Conservation (phyloP, 163 green algal genomes). For the Scenedesmus sp. region DNA sequence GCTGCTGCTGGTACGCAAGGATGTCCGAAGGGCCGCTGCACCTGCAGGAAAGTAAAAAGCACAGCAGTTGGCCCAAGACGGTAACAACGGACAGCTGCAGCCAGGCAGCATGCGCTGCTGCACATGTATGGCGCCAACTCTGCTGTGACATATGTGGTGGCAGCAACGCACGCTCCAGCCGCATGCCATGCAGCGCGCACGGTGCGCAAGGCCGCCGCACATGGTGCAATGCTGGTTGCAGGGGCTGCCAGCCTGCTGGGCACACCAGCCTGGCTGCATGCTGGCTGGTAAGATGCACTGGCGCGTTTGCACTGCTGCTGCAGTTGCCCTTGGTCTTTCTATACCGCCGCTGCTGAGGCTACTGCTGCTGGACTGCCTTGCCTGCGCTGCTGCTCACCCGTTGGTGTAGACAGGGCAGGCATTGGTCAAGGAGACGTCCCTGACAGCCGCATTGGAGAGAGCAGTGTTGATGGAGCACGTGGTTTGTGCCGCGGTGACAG, state of each 20-base stretch:
- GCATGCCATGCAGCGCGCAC: too few species aligned
- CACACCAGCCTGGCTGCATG: too few species aligned
- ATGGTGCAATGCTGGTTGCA: too few species aligned
- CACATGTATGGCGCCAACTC: too few species aligned
- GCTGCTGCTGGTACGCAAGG: neutral
- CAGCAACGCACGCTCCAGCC: too few species aligned
- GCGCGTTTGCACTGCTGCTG: neutral
- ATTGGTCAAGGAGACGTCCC: neutral
- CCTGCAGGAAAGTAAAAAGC: neutral
- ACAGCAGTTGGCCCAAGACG: neutral
- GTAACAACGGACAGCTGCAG: neutral
- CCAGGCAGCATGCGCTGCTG: too few species aligned
- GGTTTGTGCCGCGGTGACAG: neutral
- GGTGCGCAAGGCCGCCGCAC: too few species aligned
- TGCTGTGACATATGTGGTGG: too few species aligned
- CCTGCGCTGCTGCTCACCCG: neutral
- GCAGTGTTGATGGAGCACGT: conserved; percentile 23
- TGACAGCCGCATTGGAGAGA: neutral
- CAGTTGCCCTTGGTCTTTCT: neutral
- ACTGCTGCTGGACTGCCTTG: neutral
- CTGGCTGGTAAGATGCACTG: neutral
- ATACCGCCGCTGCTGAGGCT: neutral
- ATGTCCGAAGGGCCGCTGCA: conserved; percentile 11
- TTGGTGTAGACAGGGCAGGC: conserved; percentile 8
- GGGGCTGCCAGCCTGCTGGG: neutral